Conservation (phyloP, 2,329 filamentous ascomycete species). For the Penicillium sp. region DNA sequence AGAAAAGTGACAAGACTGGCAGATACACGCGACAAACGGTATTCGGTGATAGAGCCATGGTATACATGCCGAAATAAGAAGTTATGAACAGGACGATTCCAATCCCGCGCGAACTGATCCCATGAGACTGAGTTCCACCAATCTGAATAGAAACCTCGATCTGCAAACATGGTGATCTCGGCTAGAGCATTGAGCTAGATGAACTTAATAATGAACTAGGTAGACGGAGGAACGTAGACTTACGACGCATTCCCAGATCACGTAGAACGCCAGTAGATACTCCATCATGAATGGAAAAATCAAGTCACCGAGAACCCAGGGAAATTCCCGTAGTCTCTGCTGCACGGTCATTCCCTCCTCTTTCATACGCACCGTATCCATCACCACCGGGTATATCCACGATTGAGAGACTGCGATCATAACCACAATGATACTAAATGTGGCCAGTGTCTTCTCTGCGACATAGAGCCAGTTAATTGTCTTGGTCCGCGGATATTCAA, state of each 20-base stretch:
- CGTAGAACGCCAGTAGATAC: constrained; percentile 73
- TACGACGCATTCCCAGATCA: constrained; percentile 71
- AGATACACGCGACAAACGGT: constrained; percentile 66
- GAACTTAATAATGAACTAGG: neutral
- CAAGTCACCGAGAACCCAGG: constrained; percentile 71
- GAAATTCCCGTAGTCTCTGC: constrained; percentile 65
- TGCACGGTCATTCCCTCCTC: constrained; percentile 56
- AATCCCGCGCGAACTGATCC: constrained; percentile 73
- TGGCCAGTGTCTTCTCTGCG: constrained; percentile 67
- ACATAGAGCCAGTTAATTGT: constrained; percentile 72
- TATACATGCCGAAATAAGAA: constrained; percentile 78
- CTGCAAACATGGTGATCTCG: constrained; percentile 73
- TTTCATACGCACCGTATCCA: constrained; percentile 65
- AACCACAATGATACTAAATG: constrained; percentile 65
- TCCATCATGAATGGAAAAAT: constrained; percentile 78
- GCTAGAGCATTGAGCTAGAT: constrained; percentile 66
- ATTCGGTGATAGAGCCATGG: constrained; percentile 70
- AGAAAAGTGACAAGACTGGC: constrained; percentile 76
- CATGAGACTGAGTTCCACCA: constrained; percentile 53
- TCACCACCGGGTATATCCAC: constrained; percentile 74
- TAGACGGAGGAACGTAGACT: constrained; percentile 4
- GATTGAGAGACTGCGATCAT: constrained; percentile 78
- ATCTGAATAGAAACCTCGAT: constrained; percentile 61
- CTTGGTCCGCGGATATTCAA: constrained; percentile 70
- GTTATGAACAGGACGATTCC: constrained; percentile 78